A percentile compares a stretch with the other conserved stretches of the same genome.
Conservation (phyloP, 1,284 basidiomycete genomes). For the Sanghuangporus baumii region DNA sequence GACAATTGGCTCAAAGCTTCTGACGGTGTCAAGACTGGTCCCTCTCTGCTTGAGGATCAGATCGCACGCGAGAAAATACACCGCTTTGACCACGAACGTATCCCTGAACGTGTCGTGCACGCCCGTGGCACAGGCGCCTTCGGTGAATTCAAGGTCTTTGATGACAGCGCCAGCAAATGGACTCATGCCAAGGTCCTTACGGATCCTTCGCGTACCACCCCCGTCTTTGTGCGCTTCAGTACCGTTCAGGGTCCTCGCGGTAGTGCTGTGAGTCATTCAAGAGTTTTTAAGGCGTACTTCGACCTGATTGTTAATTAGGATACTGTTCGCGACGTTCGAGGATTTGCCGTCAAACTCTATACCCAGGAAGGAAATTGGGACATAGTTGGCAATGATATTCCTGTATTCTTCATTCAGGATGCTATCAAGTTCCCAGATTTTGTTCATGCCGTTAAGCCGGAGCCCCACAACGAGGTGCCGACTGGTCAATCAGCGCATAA, state of each 20-base stretch:
- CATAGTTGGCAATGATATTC: constrained; percentile 71
- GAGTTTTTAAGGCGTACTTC: neutral
- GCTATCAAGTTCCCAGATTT: constrained; percentile 82
- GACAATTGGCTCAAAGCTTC: constrained; percentile 61
- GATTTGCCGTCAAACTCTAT: constrained; percentile 80
- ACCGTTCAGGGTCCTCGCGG: constrained; percentile 77
- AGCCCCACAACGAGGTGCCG: constrained; percentile 71
- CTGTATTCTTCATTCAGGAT: constrained; percentile 84
- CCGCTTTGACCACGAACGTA: constrained; percentile 80
- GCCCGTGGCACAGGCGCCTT: constrained; percentile 79
- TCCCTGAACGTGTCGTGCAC: constrained; percentile 70
- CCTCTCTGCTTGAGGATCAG: constrained; percentile 62
- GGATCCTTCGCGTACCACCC: constrained; percentile 63
- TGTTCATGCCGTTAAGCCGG: constrained; percentile 75
- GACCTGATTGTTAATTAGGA: constrained; percentile 39
- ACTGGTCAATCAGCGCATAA: constrained; percentile 66
- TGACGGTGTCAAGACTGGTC: constrained; percentile 40
- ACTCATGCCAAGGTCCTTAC: constrained; percentile 66
- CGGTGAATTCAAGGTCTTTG: constrained; percentile 73
- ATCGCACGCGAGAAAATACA: constrained; percentile 67
- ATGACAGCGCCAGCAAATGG: constrained; percentile 56
- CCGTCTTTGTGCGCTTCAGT: constrained; percentile 76
- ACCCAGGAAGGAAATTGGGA: constrained; percentile 82
- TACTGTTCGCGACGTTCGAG: constrained; percentile 78
- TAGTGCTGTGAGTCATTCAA: constrained; percentile 47